Percentiles rank a stretch among this genome's conserved stretches.
phyloP scores from a whole-genome alignment of 1,139 yeast genomes.

The Wickerhamomyces sp. region DNA sequence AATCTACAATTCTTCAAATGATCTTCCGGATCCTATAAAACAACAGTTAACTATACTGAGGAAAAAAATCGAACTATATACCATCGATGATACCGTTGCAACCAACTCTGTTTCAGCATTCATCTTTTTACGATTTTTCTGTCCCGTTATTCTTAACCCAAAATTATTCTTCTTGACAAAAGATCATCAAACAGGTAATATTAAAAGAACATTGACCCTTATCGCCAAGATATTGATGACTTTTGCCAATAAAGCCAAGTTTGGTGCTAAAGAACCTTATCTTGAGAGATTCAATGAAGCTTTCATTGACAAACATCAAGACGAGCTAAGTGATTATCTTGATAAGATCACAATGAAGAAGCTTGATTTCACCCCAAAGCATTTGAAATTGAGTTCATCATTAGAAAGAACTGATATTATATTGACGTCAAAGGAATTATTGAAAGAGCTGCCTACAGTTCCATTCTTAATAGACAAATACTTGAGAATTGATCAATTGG shows the following conservation, averaged over 20 bases:
- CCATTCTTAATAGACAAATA: conserved; percentile 68
- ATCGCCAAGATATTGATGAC: conserved; percentile 80
- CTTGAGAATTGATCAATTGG: conserved; percentile 55
- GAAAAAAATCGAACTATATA: conserved; percentile 53
- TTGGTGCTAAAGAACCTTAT: conserved; percentile 83
- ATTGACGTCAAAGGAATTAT: conserved; percentile 31
- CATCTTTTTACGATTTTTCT: conserved; percentile 77
- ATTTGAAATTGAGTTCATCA: conserved; percentile 52
- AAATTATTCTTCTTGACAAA: conserved; percentile 71
- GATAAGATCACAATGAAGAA: conserved; percentile 70
- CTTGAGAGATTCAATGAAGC: conserved; percentile 58
- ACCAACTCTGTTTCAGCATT: conserved; percentile 78
- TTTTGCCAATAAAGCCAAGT: conserved; percentile 69
- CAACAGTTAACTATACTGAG: conserved; percentile 55
- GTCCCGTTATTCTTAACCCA: conserved; percentile 90
- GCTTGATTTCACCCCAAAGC: conserved; percentile 59
- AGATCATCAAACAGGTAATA: conserved; percentile 63
- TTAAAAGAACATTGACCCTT: conserved; percentile 74
- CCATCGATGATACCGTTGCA: conserved; percentile 42
- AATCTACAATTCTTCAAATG: conserved; percentile 66
- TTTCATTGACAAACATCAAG: conserved; percentile 56
- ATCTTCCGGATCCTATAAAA: conserved; percentile 69
- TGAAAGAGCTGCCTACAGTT: conserved; percentile 60
- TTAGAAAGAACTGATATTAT: conserved; percentile 40
- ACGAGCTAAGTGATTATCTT: conserved; percentile 61